A percentile compares a stretch with the other conserved stretches of the same genome.
Conservation (phyloP, 495 filamentous ascomycete species). For the Neurospora discreta region DNA sequence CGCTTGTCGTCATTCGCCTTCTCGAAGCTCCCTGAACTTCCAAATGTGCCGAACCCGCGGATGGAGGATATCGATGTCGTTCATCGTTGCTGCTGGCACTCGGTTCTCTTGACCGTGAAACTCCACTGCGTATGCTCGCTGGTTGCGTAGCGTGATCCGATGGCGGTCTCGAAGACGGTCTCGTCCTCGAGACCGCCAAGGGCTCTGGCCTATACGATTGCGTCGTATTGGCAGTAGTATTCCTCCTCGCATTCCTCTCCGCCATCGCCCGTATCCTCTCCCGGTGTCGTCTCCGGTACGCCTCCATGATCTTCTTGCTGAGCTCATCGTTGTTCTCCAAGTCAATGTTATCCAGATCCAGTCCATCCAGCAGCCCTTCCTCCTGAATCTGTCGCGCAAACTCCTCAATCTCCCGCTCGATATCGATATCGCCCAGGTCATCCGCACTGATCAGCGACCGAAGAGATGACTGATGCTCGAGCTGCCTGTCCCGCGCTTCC, state of each 20-base stretch:
- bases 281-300: conserved; percentile 62
- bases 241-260: conserved; percentile 23
- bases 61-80: conserved; percentile 35
- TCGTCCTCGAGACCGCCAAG: conserved; percentile 9
- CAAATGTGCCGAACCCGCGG: conserved; percentile 26
- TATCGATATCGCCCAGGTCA: conserved; percentile 58
- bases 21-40: conserved; percentile 33
- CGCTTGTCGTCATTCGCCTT: conserved; percentile 31
- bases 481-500: conserved; percentile 33
- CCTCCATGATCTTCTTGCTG: conserved; percentile 78
- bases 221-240: conserved; percentile 17
- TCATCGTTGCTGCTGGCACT: conserved; percentile 26
- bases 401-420: conserved; percentile 62
- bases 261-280: conserved; percentile 30
- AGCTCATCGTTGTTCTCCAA: conserved; percentile 71
- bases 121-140: conserved; percentile 25
- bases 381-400: conserved; percentile 82
- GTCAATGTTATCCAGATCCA: conserved; percentile 74
- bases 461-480: conserved; percentile 80
- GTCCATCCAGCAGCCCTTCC: conserved; percentile 74
- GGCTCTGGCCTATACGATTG: conserved; percentile 22
- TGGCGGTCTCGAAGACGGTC: conserved; percentile 19
- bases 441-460: conserved; percentile 69
- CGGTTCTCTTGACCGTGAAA: conserved; percentile 27
- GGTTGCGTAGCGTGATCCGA: conserved; percentile 21